Base-by-base conservation (phyloP, 306 rosid species). In the Parietaria judaica region DNA sequence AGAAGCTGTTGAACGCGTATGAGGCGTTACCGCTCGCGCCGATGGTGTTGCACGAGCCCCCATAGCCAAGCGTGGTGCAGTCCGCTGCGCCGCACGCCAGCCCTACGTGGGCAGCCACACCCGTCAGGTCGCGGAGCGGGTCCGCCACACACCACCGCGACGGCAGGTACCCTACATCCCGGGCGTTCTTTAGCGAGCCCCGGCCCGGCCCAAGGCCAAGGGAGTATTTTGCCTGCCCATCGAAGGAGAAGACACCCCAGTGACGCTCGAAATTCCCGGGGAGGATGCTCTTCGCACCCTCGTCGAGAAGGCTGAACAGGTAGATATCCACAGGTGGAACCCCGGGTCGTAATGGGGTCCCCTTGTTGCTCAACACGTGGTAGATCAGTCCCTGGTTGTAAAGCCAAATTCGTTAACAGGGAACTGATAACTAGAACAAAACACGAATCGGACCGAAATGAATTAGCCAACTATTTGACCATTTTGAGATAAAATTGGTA, bases 191-290 rank as follows among this genome's bases (percentile, higher is more conserved):
- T 72, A 92, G 58, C 31, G 67, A 55, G 68, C 72, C 78, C 66
- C 76, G 79, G 60, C 96, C 96, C 58, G 70, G 81, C 68, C 95
- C 90, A 37, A 88, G 96, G 82, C 84, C 80, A 63, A 92, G 36
- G 3, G 83, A 64, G 73, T 92, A 92, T 77, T 86, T 92, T 9
- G 95, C 96, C 60, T 92, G 95, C 2, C 96, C 99, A 53, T 88
- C 96, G 56, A 92, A 92, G 14, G 95, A 92, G 66, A 84, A 88
- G 14, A 92, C 77, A 50, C 99, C 99, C 96, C 99, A 92, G 60
- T 92, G 99, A 63, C 99, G 84, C 72, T 92, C 99, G 60, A 92
- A 92, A 82, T 80, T 84, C 14, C 96, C 98, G 0, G 98, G 96
- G 69, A 92, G 88, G 0, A 55, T 62, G 70, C 85, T 92, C 78